Evolutionary conservation across 257 asterid genomes (phyloP), one percentile per base, ranked within the genome.

Genomic region (Solanum habrochaites): DNA sequence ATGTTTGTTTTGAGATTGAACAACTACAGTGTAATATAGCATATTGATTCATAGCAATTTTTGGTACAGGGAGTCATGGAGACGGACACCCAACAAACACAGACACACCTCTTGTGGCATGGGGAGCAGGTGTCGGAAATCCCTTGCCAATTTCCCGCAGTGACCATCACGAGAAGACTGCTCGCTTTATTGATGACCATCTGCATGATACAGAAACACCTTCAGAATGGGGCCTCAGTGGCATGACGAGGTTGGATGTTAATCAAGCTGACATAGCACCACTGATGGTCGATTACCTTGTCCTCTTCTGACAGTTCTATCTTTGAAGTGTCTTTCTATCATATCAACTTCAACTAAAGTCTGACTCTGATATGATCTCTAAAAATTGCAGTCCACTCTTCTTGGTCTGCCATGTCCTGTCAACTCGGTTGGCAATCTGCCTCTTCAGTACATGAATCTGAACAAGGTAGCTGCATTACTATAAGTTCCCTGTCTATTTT

Each of bases 261-360:
- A 96, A 97, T 94, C 99, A 97, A 93, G 99, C 98, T 86, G 99
- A 97, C 92, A 96, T 97, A 85, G 98, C 99, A 71, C 96, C 99
- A 7, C 88, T 97, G 92, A 95, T 97, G 99, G 99, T 97, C 83
- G 92, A 91, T 49, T 80, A 87, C 73, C 90, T 87, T 87, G 86
- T 87, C 60, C 81, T 88, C 85, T 80, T 82, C 37, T 88, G 16
- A 23, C 85, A 77, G 37, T 88, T 23, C 52, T 58, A 7, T 62
- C 32, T 87, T 74, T 84, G 45, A 27, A 77, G 37, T 85, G 69
- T 75, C 85, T 85, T 52, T 43, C 85, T 21, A 49, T 29, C 18
- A 49, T 81, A 81, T 49, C 85, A 81, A 31, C 31, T 11, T 49
- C 85, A 10, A 10, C 29, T 29, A 20, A 70, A 5, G 15, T 85